Evolutionary conservation across 805 yeast genomes (phyloP), one percentile per base, ranked within the genome.

Genomic region (Metschnikowia baotianmanensis): DNA sequence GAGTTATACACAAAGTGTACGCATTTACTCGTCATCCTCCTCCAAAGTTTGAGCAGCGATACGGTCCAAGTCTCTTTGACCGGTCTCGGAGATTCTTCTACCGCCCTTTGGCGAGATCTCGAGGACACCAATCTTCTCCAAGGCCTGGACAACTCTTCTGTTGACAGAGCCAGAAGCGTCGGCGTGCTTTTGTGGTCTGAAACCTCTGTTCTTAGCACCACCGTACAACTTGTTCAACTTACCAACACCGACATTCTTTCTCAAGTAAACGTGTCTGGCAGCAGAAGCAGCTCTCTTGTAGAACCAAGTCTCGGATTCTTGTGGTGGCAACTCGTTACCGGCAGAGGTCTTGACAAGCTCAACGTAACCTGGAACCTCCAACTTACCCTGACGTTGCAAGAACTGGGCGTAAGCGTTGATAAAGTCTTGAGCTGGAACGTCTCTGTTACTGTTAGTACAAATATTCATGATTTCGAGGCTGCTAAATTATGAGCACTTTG

Each of bases 61-160:
- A 84, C 99, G 97, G 81, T 93, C 99, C 80, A 93, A 86, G 80
- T 93, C 99, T 87, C 99, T 90, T 81, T 91, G 98, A 73, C 99
- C 99, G 78, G 89, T 86, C 72, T 88, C 96, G 55, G 97, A 85
- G 83, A 93, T 88, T 77, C 90, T 88, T 84, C 99, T 93, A 76
- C 99, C 99, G 73, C 97, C 97, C 78, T 87, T 88, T 76, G 89
- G 86, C 70, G 96, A 82, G 72, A 85, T 79, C 80, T 91, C 99
- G 62, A 93, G 78, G 61, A 93, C 88, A 74, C 98, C 98, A 57
- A 93, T 85, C 82, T 91, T 90, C 83, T 90, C 96, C 69, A 93
- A 86, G 65, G 98, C 83, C 79, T 93, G 99, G 68, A 93, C 80
- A 61, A 86, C 97, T 77, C 76, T 90, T 85, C 99, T 89, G 96